Base-by-base conservation (phyloP, 148 eudicot genomes). In the Rhododendron ferrugineum region DNA sequence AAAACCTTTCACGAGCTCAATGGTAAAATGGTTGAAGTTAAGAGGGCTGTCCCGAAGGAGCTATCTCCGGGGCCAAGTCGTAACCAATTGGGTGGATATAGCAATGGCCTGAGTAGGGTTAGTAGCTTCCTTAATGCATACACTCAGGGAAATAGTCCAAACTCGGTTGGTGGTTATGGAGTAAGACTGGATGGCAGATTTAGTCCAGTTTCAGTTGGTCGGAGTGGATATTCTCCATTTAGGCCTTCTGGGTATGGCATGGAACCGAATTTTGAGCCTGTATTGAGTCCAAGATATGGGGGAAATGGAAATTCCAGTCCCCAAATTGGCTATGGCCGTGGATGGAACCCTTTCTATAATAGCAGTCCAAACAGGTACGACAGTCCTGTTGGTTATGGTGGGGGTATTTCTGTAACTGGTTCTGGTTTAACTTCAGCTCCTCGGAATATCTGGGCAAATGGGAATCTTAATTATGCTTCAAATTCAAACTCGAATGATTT, bases 21-120 rank as follows among this genome's bases (percentile, higher is more conserved):
- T 87, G 98, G 99, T 30, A 96, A 96, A 89, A 90, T 94, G 99
- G 99, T 96, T 28, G 99, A 95, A 91, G 99, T 96, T 78, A 96
- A 96, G 88, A 92, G 97, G 50, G 99, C 99, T 84, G 97, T 96
- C 82, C 99, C 99, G 73, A 96, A 95, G 85, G 99, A 96, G 87
- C 79, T 92, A 85, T 96, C 98, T 72, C 93, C 97, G 6, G 93
- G 95, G n/a, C 91, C 98, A 54, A 93, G 74, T 83, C 89, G 95
- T 81, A 91, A 90, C 90, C 92, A 85, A 18, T 82, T 94, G 72
- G 88, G 91, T 82, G 95, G 87, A 85, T 87, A 86, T 75, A 91
- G 85, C 85, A 78, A 91, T 86, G 93, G 96, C 81, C 85, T 90
- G 47, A 92, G 87, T 87, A 90, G 98, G 84, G 91, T 86, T 78